Base-by-base conservation (phyloP, 768 basidiomycete genomes). In the Pulveroboletus sp. region DNA sequence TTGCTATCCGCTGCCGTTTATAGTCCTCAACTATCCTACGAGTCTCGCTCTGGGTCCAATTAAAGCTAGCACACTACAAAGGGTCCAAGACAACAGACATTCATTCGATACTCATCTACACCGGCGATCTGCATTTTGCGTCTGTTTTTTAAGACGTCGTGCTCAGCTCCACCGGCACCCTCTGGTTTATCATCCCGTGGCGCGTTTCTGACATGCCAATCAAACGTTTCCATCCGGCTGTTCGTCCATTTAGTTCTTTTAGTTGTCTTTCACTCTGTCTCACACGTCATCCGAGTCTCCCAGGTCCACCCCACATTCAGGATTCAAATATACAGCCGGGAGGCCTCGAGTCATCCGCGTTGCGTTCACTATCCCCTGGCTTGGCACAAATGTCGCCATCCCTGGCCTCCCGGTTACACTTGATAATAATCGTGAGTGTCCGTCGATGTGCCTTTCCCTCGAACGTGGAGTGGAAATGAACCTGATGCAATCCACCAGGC, bases 311-410 rank as follows among this genome's bases (percentile, higher is more conserved):
- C 47, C 45, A 51, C 37, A 19, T 41, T 37, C 52, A 27, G 41
- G 39, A 45, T 34, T 34, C 38, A 22, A 42, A 35, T 20, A 43
- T 52, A 20, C 43, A 37, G 26, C 26, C 24, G 34, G 36, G 24
- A 32, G 27, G 47, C 61, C 61, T 62, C 55, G 55, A 60, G 61
- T 54, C 12, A 31, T 60, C 55, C 61, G 47, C 62, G 17, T 62
- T 63, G 50, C 35, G 5, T 13, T 29, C 43, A 30, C 29, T 24
- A 29, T 48, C 43, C 27, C n/a, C 37, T 35, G 43, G 24, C 46
- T 45, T 32, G 16, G 50, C 37, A 35, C 31, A 19, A 24, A 39
- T 35, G 47, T 62, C 43, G n/a, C 45, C 60, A 30, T 36, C 37
- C 47, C 26, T 50, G 45, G 37, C 27, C 31, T 29, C 27, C 27